Conservation (phyloP, 192 early-diverging fungal genomes). For the Umbelopsis sp. region DNA sequence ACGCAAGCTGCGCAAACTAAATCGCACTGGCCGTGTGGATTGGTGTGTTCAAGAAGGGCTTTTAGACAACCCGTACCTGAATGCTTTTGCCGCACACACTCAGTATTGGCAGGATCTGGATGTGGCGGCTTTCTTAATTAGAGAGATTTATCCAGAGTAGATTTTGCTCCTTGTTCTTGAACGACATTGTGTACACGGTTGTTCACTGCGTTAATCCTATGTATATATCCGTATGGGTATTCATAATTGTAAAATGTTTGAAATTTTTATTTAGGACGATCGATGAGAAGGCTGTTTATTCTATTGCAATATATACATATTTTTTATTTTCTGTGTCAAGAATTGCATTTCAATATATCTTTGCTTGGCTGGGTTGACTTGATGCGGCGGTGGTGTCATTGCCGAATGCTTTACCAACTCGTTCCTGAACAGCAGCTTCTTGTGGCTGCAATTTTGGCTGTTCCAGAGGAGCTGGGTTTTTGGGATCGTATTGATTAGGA, state of each 20-base stretch:
- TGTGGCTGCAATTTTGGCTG: background rate
- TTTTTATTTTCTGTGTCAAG: background rate
- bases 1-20: constrained; percentile 40
- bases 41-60: constrained; percentile 68
- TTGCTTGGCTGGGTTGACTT: background rate
- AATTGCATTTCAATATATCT: constrained; percentile 12
- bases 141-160: constrained; percentile 31
- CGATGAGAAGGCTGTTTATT: background rate
- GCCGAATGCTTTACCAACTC: constrained; percentile 12
- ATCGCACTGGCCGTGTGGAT: constrained; percentile 64
- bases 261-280: background rate
- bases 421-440: constrained; percentile 10
- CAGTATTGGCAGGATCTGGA: constrained; percentile 63
- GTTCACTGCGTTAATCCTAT: background rate
- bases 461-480: constrained; percentile 23
- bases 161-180: background rate
- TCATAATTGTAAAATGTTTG: background rate
- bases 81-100: constrained; percentile 67
- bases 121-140: constrained; percentile 40
- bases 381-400: background rate
- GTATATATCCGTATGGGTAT: background rate
- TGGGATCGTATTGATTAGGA: constrained; percentile 33
- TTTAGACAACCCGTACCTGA: constrained; percentile 71
- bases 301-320: constrained; percentile 17
- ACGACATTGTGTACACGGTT: background rate